A percentile compares a stretch with the other conserved stretches of the same genome.
Conservation (phyloP, 176 grass and related monocot genomes). For the Urochloa ruziziensis region DNA sequence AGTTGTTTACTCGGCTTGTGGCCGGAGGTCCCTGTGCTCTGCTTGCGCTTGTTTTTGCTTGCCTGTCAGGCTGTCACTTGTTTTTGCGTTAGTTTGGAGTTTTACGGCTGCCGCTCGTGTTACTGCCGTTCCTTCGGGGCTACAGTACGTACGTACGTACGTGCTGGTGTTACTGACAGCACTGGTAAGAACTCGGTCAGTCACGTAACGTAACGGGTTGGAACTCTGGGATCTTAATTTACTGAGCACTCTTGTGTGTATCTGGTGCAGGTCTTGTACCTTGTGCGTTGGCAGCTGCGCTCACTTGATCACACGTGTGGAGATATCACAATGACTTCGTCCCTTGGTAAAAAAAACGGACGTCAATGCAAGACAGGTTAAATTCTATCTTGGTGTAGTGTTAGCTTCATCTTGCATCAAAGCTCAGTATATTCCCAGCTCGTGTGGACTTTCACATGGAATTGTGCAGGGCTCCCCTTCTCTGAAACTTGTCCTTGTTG, state of each 20-base stretch:
- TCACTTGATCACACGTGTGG: conserved; percentile 11
- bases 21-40: neutral
- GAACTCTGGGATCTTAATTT: neutral
- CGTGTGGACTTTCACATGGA: neutral
- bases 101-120: neutral
- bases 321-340: neutral
- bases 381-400: neutral
- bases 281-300: neutral
- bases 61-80: neutral
- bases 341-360: neutral
- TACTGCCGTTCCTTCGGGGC: neutral
- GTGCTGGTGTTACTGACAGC: conserved; percentile 20
- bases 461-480: too few relatives aligned
- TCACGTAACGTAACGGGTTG: neutral
- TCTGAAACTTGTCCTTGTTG: too few relatives aligned
- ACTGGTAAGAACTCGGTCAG: conserved; percentile 6
- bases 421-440: neutral
- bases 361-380: neutral
- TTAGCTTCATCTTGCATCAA: neutral
- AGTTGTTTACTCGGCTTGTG: conserved; percentile 29
- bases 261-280: conserved; percentile 2
- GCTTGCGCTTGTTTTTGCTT: neutral
- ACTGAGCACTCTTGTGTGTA: neutral
- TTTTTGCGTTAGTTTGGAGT: neutral
- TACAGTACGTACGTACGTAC: neutral